Evolutionary conservation across 768 basidiomycete genomes (phyloP), one percentile per base, ranked within the genome.

Genomic region (Kwoniella newhampshirensis): DNA sequence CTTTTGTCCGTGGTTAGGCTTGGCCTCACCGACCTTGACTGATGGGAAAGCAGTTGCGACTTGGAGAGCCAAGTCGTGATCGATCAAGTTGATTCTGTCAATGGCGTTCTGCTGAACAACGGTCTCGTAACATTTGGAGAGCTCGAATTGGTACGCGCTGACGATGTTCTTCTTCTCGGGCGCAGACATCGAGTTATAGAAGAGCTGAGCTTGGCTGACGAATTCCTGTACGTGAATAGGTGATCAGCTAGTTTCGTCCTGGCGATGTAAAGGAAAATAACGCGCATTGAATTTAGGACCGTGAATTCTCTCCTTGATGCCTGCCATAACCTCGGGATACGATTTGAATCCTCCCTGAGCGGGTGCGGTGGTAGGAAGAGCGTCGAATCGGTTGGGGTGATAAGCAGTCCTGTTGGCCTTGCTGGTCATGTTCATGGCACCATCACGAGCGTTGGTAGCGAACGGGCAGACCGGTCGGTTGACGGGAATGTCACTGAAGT

Each of bases 81-180:
- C 85, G 67, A 94, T 83, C 67, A 86, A 79, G 73, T 85, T 87
- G 62, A 89, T 81, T 15, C 86, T 70, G 39, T 82, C 79, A 52
- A 87, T 83, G 73, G 88, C 87, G 1, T 79, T 80, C 70, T 83
- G 78, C 74, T 86, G 87, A 0, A 93, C 87, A 2, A 79, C 75
- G 0, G 82, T 81, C 64, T 91, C 88, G 49, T 89, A 86, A 75
- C 87, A 88, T 69, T 91, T 89, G 55, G 84, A 85, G 30, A 94
- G 81, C 77, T 92, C 91, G 73, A 94, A 93, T 12, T 84, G 83
- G 56, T 88, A 80, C 4, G 88, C 90, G 3, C 77, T 68, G 46
- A 84, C 77, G 27, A 91, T 78, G 73, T 92, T 89, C n/a, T 77
- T 60, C 76, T 86, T 84, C 79, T 93, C 91, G 53, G 83, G 72